A percentile compares a stretch with the other conserved stretches of the same genome.
Evolutionary conservation across 1,284 basidiomycete species (phyloP).

Genomic region (Testicularia cyperi): DNA sequence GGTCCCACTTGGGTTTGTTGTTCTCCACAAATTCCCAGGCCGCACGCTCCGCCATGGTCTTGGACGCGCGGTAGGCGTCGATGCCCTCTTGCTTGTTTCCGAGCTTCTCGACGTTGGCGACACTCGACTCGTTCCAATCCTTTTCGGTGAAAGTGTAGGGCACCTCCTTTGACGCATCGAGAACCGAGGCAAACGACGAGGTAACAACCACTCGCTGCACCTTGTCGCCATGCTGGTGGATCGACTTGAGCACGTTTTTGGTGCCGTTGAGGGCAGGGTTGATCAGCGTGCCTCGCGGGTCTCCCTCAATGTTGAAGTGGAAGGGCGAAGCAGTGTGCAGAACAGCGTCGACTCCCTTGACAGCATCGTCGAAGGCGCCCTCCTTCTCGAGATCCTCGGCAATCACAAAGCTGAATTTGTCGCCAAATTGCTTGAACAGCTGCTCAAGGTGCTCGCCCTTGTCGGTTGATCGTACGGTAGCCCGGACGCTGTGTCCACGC

Average conservation of each 20-base stretch:
- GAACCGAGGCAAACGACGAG: slow-evolving; percentile 67
- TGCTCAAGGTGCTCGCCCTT: slow-evolving; percentile 65
- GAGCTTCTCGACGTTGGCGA: slow-evolving; percentile 60
- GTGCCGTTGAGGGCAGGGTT: slow-evolving; percentile 70
- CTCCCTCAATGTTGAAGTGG: slow-evolving; percentile 55
- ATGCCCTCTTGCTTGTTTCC: slow-evolving; percentile 59
- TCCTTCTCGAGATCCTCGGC: slow-evolving; percentile 67
- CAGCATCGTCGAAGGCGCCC: slow-evolving; percentile 72
- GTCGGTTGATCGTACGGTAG: slow-evolving; percentile 65
- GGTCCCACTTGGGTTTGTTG: slow-evolving; percentile 36
- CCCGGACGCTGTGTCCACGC: slow-evolving; percentile 64
- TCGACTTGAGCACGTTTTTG: slow-evolving; percentile 66
- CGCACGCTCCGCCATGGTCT: slow-evolving; percentile 70
- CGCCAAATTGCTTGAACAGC: slow-evolving; percentile 64
- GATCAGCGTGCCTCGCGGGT: slow-evolving; percentile 63
- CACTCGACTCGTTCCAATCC: slow-evolving; percentile 71
- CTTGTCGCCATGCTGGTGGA: slow-evolving; percentile 65
- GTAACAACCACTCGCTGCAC: slow-evolving; percentile 69
- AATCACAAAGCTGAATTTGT: slow-evolving; percentile 65
- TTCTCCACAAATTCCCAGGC: slow-evolving; percentile 60
- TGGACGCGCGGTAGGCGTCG: slow-evolving; percentile 64
- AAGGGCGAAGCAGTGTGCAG: slow-evolving; percentile 67
- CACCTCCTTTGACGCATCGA: slow-evolving; percentile 54
- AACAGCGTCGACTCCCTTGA: slow-evolving; percentile 70
- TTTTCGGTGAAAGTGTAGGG: slow-evolving; percentile 56